Percentiles rank a stretch among this genome's conserved stretches.
Evolutionary conservation across 2,329 filamentous ascomycete species (phyloP).

Genomic region (Neofusicoccum ribis): DNA sequence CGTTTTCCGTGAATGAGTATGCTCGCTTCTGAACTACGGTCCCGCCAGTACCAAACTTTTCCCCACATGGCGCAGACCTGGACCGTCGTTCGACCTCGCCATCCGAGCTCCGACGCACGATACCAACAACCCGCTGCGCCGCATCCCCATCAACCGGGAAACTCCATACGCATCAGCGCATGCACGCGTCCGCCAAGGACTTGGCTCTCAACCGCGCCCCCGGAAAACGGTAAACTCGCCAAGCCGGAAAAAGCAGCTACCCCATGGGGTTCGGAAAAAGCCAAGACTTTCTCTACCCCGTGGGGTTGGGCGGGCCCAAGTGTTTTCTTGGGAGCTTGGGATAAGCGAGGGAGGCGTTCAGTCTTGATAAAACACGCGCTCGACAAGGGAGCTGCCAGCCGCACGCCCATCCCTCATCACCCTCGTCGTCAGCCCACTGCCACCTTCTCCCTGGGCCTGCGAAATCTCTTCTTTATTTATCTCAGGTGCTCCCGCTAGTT

Average conservation of each 20-base stretch:
- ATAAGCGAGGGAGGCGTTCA: not conserved
- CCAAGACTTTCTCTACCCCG: slow-evolving; percentile 2
- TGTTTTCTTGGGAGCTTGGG: not conserved
- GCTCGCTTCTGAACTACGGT: too few relatives aligned
- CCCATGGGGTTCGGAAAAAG: slow-evolving; percentile 3
- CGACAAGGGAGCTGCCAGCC: not conserved
- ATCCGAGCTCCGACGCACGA: not conserved
- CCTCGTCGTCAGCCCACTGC: not conserved
- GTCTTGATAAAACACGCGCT: not conserved
- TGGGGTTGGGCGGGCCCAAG: not conserved
- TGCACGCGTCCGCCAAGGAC: not conserved
- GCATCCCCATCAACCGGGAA: not conserved
- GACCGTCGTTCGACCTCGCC: not conserved
- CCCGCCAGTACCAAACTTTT: too few relatives aligned
- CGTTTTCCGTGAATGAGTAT: too few relatives aligned
- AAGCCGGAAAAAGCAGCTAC: not conserved
- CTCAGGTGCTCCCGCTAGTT: not conserved
- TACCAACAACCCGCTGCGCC: not conserved
- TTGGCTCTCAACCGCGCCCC: not conserved
- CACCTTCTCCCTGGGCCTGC: not conserved
- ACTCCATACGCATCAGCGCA: not conserved
- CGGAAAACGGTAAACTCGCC: not conserved
- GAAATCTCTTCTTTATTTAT: not conserved
- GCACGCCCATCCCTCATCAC: not conserved
- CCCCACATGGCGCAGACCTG: too few relatives aligned